These are phyloP conservation scores for Dendrobium nobile DNA, from an alignment of 106 monocot species.

Conservation along the genomic window DNA sequence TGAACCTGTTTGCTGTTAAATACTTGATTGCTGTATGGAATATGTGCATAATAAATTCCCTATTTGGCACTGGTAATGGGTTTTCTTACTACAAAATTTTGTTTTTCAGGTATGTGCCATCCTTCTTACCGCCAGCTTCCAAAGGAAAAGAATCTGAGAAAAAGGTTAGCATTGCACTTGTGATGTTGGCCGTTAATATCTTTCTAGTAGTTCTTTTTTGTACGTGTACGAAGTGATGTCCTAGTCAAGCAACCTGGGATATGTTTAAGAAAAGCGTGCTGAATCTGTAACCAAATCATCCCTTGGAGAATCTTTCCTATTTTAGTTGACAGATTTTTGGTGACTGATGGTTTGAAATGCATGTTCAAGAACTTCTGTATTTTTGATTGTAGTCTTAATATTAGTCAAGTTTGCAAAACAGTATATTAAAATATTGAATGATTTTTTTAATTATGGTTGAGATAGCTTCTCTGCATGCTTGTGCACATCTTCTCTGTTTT, in stretches of 20 bases:
- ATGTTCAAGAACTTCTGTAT: neutral
- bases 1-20: neutral
- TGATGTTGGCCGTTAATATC: neutral
- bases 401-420: neutral
- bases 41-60: neutral
- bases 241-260: neutral
- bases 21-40: neutral
- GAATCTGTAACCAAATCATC: neutral
- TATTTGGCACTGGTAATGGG: neutral
- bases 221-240: neutral
- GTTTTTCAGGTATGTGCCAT: conserved; percentile 89
- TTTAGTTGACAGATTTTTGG: neutral
- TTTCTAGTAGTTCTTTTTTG: neutral
- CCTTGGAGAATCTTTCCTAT: neutral
- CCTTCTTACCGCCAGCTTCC: conserved; percentile 84
- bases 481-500: neutral
- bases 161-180: conserved; percentile 40
- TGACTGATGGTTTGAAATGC: neutral
- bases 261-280: neutral
- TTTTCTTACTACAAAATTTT: neutral
- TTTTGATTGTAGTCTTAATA: neutral
- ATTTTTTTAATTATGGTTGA: neutral
- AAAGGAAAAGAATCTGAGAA: conserved; percentile 80
- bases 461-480: neutral
- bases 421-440: neutral